Conservation (phyloP, 2,329 filamentous ascomycete species). For the Cladobotryum mycophilum region DNA sequence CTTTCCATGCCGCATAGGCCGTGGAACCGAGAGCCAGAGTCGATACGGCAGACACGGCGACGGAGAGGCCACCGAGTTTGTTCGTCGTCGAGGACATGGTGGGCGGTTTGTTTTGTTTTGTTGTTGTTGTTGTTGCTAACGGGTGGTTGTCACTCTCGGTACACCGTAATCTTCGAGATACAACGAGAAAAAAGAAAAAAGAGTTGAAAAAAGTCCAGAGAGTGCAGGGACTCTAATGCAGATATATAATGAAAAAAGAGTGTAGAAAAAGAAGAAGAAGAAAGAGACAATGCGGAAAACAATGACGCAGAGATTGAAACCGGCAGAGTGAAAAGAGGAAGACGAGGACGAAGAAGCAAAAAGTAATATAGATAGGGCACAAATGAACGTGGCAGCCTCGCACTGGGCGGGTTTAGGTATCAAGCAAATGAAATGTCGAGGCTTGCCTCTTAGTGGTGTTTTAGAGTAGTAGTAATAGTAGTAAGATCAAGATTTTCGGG, state of each 20-base stretch:
- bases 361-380: not conserved
- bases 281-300: not conserved
- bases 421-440: no score
- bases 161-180: conserved; percentile 4
- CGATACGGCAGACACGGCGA: conserved; percentile 34
- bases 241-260: not conserved
- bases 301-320: not conserved
- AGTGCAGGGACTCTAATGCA: no score
- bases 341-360: not conserved
- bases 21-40: conserved; percentile 36
- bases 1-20: conserved; percentile 41
- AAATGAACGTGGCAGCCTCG: not conserved
- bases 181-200: not conserved
- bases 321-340: not conserved
- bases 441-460: no score
- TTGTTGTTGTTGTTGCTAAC: not conserved
- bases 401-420: no score
- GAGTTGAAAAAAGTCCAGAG: conserved; percentile 2
- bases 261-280: not conserved
- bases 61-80: conserved; percentile 27
- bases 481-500: no score
- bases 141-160: not conserved
- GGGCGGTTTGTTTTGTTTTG: not conserved
- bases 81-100: conserved; percentile 20
- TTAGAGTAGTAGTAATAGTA: no score